Evolutionary conservation across 768 basidiomycete species (phyloP).

Genomic region (Xerocomellus dryophilus): DNA sequence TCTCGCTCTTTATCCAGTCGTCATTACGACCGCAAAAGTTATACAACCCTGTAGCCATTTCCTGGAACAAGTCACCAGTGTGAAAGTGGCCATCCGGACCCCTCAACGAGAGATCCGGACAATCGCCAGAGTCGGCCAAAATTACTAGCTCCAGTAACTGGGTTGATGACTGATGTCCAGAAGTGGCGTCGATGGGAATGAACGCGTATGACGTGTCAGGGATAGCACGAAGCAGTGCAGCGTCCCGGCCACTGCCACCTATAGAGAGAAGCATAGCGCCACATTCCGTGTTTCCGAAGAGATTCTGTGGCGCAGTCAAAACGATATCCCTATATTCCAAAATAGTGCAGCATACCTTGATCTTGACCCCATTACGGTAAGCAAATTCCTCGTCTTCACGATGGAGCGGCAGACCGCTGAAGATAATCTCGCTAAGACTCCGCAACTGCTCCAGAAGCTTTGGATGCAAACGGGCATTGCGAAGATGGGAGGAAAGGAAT

Average conservation of each 20-base stretch:
- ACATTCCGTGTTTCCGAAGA: constrained; percentile 81
- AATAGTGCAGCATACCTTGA: constrained; percentile 48
- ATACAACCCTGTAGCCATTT: constrained; percentile 55
- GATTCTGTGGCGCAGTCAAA: constrained; percentile 47
- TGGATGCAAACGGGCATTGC: constrained; percentile 54
- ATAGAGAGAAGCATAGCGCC: constrained; percentile 66
- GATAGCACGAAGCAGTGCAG: constrained; percentile 53
- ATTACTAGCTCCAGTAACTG: constrained; percentile 69
- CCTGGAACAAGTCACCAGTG: constrained; percentile 79
- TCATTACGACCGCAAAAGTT: constrained; percentile 71
- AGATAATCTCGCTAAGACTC: constrained; percentile 60
- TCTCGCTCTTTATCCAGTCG: constrained; percentile 85
- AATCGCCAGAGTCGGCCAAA: constrained; percentile 62
- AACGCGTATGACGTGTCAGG: constrained; percentile 68
- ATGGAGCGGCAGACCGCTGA: constrained; percentile 61
- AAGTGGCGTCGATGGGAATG: constrained; percentile 48
- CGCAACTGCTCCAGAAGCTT: constrained; percentile 57
- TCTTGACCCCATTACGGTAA: constrained; percentile 55
- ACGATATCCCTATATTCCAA: constrained; percentile 12
- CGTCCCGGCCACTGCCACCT: constrained; percentile 50
- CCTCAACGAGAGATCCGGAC: constrained; percentile 59
- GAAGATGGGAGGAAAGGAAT: constrained; percentile 64
- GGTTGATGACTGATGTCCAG: constrained; percentile 51
- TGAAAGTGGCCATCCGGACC: constrained; percentile 68
- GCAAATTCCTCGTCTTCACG: constrained; percentile 74